These are phyloP conservation scores for Podospora comata DNA, from an alignment of 495 filamentous ascomycete species.

Conservation along the genomic window DNA sequence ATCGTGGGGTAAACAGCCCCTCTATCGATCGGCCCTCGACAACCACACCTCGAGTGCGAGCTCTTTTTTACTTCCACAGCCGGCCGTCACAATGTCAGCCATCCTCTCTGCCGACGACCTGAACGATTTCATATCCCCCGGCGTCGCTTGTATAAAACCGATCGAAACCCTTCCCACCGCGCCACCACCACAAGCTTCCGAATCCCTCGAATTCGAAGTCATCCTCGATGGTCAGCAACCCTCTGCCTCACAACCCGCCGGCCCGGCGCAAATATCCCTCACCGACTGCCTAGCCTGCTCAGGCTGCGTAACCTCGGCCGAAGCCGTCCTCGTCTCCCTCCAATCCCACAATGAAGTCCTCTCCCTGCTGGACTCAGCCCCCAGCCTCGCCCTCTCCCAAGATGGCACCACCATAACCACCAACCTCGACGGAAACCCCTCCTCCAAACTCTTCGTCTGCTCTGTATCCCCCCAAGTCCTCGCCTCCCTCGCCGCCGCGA, in stretches of 20 bases:
- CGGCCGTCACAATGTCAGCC: slow-evolving; percentile 68
- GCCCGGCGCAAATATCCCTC: slow-evolving; percentile 82
- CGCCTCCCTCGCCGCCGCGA: slow-evolving; percentile 82
- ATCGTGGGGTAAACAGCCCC: background rate
- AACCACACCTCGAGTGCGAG: background rate
- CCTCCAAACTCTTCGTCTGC: slow-evolving; percentile 75
- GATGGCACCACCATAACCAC: slow-evolving; percentile 23
- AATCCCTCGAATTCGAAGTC: slow-evolving; percentile 70
- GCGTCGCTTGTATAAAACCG: slow-evolving; percentile 97
- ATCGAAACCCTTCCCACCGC: slow-evolving; percentile 76
- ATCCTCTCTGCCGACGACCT: slow-evolving; percentile 95
- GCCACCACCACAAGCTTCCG: slow-evolving; percentile 16
- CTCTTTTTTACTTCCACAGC: slow-evolving; percentile 1
- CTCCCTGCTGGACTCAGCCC: slow-evolving; percentile 67
- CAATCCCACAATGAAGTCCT: slow-evolving; percentile 92
- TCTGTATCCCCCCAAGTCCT: slow-evolving; percentile 87
- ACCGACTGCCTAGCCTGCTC: slow-evolving; percentile 98
- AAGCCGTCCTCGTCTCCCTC: slow-evolving; percentile 87
- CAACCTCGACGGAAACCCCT: slow-evolving; percentile 37
- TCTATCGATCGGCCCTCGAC: background rate
- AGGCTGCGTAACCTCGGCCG: slow-evolving; percentile 94
- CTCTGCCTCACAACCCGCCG: slow-evolving; percentile 20
- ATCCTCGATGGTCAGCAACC: slow-evolving; percentile 83
- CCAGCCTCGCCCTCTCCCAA: slow-evolving; percentile 44
- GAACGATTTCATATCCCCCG: slow-evolving; percentile 98